phyloP scores from a whole-genome alignment of 495 filamentous ascomycete genomes.

The Pyrenula aspistea region DNA sequence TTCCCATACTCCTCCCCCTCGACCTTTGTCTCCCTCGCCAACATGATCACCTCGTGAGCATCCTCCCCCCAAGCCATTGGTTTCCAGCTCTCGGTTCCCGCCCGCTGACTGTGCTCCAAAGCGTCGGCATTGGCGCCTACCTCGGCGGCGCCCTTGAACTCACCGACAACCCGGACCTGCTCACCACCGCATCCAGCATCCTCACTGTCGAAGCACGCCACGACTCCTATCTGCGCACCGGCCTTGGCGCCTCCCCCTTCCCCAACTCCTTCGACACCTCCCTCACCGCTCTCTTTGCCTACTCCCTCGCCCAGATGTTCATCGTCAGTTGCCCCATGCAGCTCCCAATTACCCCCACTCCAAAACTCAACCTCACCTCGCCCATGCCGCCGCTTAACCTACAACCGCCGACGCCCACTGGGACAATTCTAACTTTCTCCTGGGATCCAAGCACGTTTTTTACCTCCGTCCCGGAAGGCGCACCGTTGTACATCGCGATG shows the following conservation, averaged over 20 bases:
- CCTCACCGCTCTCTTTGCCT: conserved; percentile 35
- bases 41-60: conserved; percentile 38
- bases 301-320: conserved; percentile 40
- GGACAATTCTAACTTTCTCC: neutral
- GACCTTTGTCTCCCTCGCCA: no score
- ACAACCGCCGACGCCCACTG: neutral
- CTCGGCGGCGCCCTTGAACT: conserved; percentile 49
- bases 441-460: neutral
- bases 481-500: conserved; percentile 16
- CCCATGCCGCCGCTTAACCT: conserved; percentile 1
- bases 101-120: conserved; percentile 43
- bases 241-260: conserved; percentile 29
- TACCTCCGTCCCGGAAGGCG: neutral
- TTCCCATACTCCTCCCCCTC: conserved; percentile 42
- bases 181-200: conserved; percentile 49
- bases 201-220: conserved; percentile 51
- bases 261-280: conserved; percentile 38
- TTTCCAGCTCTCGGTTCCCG: conserved; percentile 31
- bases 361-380: conserved; percentile 13
- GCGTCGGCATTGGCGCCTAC: conserved; percentile 44
- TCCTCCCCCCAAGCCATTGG: conserved; percentile 27
- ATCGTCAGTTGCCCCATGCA: conserved; percentile 34
- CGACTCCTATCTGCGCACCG: conserved; percentile 42
- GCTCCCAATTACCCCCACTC: conserved; percentile 12
- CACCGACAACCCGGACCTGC: conserved; percentile 31